A percentile compares a stretch with the other conserved stretches of the same genome.
phyloP scores from a whole-genome alignment of 2,329 filamentous ascomycete genomes.

The Nemania sp. region DNA sequence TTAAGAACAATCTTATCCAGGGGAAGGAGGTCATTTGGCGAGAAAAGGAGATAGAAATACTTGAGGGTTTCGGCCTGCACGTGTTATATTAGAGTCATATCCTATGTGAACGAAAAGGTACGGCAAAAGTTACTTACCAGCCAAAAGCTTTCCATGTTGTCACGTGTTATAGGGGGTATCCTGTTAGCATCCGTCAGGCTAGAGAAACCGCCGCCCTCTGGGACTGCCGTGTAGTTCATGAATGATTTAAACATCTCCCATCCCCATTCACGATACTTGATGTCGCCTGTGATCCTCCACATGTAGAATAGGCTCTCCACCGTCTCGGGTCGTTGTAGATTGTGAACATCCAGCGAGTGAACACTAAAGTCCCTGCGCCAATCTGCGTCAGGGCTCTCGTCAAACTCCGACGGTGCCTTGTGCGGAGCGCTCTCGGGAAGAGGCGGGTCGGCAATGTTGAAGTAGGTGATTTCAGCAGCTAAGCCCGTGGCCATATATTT shows the following conservation, averaged over 20 bases:
- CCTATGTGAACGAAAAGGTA: background rate
- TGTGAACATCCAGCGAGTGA: conserved; percentile 86
- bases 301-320: conserved; percentile 98
- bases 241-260: conserved; percentile 99
- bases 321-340: conserved; percentile 94
- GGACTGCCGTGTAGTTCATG: conserved; percentile 83
- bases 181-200: conserved; percentile 80
- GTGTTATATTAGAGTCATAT: conserved; percentile 22
- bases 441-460: conserved; percentile 79
- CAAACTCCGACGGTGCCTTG: conserved; percentile 63
- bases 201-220: conserved; percentile 83
- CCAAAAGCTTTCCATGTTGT: conserved; percentile 99
- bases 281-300: conserved; percentile 96
- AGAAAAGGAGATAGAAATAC: conserved; percentile 97
- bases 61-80: conserved; percentile 91
- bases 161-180: conserved; percentile 75
- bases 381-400: conserved; percentile 64
- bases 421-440: conserved; percentile 68
- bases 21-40: conserved; percentile 82
- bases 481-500: conserved; percentile 88
- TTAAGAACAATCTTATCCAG: conserved; percentile 92
- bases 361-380: conserved; percentile 86
- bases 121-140: conserved; percentile 70
- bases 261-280: conserved; percentile 92
- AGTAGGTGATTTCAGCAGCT: conserved; percentile 95